Base-by-base conservation (phyloP, 306 rosid genomes). In the Gillenia trifoliata region DNA sequence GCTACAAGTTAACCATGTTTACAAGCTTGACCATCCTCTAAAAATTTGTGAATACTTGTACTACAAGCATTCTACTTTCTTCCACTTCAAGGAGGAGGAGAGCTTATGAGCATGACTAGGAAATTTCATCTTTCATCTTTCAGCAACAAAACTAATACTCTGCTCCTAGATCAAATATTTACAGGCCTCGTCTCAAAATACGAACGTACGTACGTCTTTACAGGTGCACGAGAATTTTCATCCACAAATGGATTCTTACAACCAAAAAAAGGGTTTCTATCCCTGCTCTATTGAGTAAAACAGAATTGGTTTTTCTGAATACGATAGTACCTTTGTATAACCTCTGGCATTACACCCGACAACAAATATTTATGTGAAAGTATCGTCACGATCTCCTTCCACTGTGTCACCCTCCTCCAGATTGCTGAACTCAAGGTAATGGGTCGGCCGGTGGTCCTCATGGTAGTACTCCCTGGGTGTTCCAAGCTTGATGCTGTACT, bases 371-470 rank as follows among this genome's bases (percentile, higher is more conserved):
- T 69, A 88, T 23, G 94, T 28, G 79, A 88, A 91, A 1, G 93
- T 88, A 72, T 95, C 99, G 68, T 95, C 99, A 0, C 96, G 90
- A 61, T 95, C 99, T 47, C 96, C 99, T 85, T 82, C 96, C 0
- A 91, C 90, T 2, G 80, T 85, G 36, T 95, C 98, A 62, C 89
- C 98, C 76, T 92, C 99, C 87, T 95, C 99, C 86, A 95, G 78
- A 65, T 90, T 90, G 86, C 97, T 92, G 78, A 95, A 95, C 87
- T 95, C 98, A 2, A 95, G 81, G 92, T 83, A 95, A 85, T 95
- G 99, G 23, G 97, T 92, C 19, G 99, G 99, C 73, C 99, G 75
- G 79, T 95, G 99, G 71, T 95, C 99, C 83, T 95, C 98, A 22
- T 95, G 88, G 49, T 95, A 95, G 83, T 89, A 95, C 66, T 92